Percentiles rank a stretch among this genome's conserved stretches.
Evolutionary conservation across 306 rosid species (phyloP).

Genomic region (Inga oerstediana): DNA sequence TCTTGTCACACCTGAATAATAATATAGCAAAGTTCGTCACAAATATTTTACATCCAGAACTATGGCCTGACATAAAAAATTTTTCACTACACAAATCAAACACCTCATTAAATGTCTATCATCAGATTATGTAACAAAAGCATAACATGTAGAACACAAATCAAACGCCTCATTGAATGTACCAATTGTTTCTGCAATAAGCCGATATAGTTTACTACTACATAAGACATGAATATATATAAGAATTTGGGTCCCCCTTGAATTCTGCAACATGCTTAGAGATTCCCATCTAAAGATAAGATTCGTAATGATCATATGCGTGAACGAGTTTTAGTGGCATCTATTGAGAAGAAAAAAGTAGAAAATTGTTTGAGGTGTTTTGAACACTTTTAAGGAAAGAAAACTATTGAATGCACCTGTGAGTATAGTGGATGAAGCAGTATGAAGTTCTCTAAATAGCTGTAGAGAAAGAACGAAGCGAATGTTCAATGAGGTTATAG

Average conservation of each 20-base stretch:
- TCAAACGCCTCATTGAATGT: not conserved
- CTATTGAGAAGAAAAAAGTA: too few species aligned
- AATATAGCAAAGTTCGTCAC: conserved; percentile 27
- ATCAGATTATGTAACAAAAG: not conserved
- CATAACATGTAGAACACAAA: not conserved
- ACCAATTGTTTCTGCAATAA: not conserved
- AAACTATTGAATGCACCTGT: too few species aligned
- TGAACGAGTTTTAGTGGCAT: too few species aligned
- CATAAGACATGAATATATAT: not conserved
- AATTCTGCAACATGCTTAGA: not conserved
- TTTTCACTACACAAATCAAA: not conserved
- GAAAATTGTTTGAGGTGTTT: too few species aligned
- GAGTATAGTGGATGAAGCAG: too few species aligned
- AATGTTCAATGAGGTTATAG: too few species aligned
- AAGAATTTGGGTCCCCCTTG: not conserved
- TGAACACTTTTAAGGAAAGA: too few species aligned
- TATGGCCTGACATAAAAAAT: not conserved
- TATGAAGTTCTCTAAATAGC: too few species aligned
- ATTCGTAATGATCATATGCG: too few species aligned
- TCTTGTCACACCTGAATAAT: conserved; percentile 89
- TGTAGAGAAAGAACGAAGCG: too few species aligned
- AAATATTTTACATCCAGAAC: not conserved
- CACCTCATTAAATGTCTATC: not conserved
- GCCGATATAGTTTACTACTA: not conserved
- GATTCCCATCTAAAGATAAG: not conserved